phyloP scores from a whole-genome alignment of 352 stramenopile genomes.

The Globisporangium cederbergense region DNA sequence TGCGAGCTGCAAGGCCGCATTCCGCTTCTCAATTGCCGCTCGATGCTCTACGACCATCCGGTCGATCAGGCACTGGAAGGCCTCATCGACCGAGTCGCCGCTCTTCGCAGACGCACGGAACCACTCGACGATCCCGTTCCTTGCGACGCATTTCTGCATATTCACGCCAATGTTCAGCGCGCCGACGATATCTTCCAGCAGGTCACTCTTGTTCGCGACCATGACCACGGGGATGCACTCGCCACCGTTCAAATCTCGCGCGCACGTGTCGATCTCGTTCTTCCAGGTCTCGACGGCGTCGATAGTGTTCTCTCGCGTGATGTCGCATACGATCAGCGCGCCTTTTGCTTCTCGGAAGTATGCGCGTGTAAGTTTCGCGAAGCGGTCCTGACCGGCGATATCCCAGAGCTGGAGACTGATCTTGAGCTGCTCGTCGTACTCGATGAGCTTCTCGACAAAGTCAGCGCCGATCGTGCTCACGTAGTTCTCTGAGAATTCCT shows the following conservation, averaged over 20 bases:
- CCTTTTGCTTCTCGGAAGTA: conserved; percentile 84
- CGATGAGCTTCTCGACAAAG: conserved; percentile 82
- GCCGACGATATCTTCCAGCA: conserved; percentile 61
- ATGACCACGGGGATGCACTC: conserved; percentile 69
- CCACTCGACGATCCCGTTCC: conserved; percentile 76
- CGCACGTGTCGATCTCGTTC: conserved; percentile 69
- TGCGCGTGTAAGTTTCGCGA: conserved; percentile 83
- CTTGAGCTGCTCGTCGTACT: conserved; percentile 46
- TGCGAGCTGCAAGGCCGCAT: not conserved
- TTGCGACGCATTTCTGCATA: conserved; percentile 81
- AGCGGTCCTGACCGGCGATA: conserved; percentile 85
- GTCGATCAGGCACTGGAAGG: conserved; percentile 59
- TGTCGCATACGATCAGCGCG: conserved; percentile 85
- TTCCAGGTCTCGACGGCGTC: conserved; percentile 85
- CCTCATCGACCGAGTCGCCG: conserved; percentile 55
- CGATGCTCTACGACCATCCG: conserved; percentile 55
- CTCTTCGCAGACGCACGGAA: conserved; percentile 75
- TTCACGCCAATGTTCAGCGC: conserved; percentile 73
- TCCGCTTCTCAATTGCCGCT: conserved; percentile 18
- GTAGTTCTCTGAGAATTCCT: conserved; percentile 79
- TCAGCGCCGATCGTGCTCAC: conserved; percentile 85
- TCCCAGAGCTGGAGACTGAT: conserved; percentile 87
- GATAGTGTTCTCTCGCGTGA: conserved; percentile 83
- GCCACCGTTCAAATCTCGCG: conserved; percentile 36
- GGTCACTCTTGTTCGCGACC: conserved; percentile 85